Evolutionary conservation across 805 yeast genomes (phyloP).

Genomic region (Kodamaea neixiangensis): DNA sequence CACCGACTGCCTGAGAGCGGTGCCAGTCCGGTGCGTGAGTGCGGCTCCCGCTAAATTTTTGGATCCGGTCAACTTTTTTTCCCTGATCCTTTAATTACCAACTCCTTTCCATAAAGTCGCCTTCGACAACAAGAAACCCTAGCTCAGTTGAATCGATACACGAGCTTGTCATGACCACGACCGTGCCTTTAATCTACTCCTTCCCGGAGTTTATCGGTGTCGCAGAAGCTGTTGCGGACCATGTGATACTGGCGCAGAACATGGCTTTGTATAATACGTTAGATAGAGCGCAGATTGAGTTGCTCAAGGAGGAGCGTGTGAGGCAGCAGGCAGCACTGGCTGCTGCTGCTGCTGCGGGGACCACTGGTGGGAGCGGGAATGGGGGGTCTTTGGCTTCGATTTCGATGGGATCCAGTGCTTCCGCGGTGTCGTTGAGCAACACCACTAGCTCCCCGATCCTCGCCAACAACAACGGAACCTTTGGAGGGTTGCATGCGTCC

Average conservation of each 20-base stretch:
- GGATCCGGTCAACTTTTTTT: not conserved
- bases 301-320: slow-evolving; percentile 29
- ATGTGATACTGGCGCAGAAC: slow-evolving; percentile 86
- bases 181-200: slow-evolving; percentile 91
- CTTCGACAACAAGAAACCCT: not conserved
- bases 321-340: slow-evolving; percentile 15
- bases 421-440: slow-evolving; percentile 18
- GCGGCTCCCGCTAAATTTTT: not conserved
- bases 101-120: not conserved
- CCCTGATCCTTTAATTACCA: not conserved
- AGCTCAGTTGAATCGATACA: not conserved
- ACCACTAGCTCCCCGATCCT: slow-evolving; percentile 14
- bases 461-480: slow-evolving; percentile 11
- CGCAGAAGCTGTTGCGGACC: slow-evolving; percentile 97
- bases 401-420: slow-evolving; percentile 16
- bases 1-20: no score
- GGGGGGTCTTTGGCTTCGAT: slow-evolving; percentile 13
- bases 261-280: slow-evolving; percentile 53
- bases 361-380: slow-evolving; percentile 5
- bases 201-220: slow-evolving; percentile 88
- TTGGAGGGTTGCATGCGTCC: slow-evolving; percentile 6
- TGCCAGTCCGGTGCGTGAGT: no score
- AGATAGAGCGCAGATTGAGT: slow-evolving; percentile 34
- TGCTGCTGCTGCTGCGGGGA: slow-evolving; percentile 16
- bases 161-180: slow-evolving; percentile 69